These are phyloP conservation scores for Berkeleyomyces rouxiae DNA, from an alignment of 2,329 filamentous ascomycete genomes.

Conservation along the genomic window DNA sequence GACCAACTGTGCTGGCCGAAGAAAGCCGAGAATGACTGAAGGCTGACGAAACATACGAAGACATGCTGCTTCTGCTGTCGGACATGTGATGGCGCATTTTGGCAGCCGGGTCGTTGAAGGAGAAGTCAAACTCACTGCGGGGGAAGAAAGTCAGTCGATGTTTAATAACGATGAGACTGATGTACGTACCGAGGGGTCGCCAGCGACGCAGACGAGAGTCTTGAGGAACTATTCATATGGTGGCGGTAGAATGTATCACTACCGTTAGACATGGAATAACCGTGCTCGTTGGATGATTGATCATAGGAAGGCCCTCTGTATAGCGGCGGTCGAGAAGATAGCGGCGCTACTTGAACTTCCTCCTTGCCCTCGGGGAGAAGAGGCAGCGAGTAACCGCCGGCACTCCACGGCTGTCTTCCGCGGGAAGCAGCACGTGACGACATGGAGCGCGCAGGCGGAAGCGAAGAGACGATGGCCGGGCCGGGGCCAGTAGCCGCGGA, in stretches of 20 bases:
- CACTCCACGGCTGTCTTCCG: slow-evolving; percentile 30
- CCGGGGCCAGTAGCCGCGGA: slow-evolving; percentile 2
- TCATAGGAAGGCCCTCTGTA: slow-evolving; percentile 14
- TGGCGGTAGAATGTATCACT: slow-evolving; percentile 17
- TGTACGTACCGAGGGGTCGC: slow-evolving; percentile 12
- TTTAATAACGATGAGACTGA: background rate
- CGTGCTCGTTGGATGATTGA: slow-evolving; percentile 9
- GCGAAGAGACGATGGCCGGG: background rate
- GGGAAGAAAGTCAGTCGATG: background rate
- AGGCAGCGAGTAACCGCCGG: slow-evolving; percentile 31
- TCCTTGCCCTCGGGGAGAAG: slow-evolving; percentile 24
- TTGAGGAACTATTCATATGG: slow-evolving; percentile 16
- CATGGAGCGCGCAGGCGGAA: slow-evolving; percentile 6
- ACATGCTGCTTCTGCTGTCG: slow-evolving; percentile 35
- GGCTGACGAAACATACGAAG: slow-evolving; percentile 31
- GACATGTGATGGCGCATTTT: slow-evolving; percentile 27
- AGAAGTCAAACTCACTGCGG: slow-evolving; percentile 10
- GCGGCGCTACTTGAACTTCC: slow-evolving; percentile 15
- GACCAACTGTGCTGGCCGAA: slow-evolving; percentile 34
- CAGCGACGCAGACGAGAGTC: slow-evolving; percentile 13
- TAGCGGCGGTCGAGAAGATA: slow-evolving; percentile 5
- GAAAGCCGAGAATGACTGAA: slow-evolving; percentile 33
- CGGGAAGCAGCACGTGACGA: slow-evolving; percentile 18
- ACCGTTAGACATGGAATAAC: slow-evolving; percentile 16
- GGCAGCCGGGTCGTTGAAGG: slow-evolving; percentile 4